Evolutionary conservation across 2,329 filamentous ascomycete genomes (phyloP), one percentile per base, ranked within the genome.

Genomic region (Dendrostoma leiphaemia): DNA sequence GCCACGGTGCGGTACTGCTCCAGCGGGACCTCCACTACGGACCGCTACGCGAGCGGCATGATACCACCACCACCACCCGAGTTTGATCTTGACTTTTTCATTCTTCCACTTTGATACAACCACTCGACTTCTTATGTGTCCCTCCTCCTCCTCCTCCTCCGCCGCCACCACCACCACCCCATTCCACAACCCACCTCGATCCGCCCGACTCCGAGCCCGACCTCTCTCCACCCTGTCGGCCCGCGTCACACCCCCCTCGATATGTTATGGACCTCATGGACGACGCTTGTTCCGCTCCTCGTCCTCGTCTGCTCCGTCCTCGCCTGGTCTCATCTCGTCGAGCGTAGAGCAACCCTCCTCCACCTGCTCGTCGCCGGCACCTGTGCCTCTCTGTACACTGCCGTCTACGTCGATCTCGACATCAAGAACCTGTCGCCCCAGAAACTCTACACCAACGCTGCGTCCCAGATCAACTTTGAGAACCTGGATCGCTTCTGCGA

Each of bases 241-340:
- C 61, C 62, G 64, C 64, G 51, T 60, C 64, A 49, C 57, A 68
- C 64, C 48, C 67, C 61, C 60, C 67, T 62, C 74, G 74, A 69
- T 71, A 77, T 77, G 74, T 75, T 71, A 77, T 77, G 74, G 74
- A 72, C 67, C 70, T 71, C 71, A 72, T 75, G 70, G 72, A 70
- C 73, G 65, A 67, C 67, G 62, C 66, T 71, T 63, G 69, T 75
- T 65, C 71, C 74, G 60, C 73, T 73, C 59, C 63, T 76, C 62
- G 69, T 76, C 56, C 69, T 77, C 64, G 62, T 71, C 62, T 71
- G 68, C 62, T 68, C 71, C 60, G 67, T 72, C 59, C 62, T 76
- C 49, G 69, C 71, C 60, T 74, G 74, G 72, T 75, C 71, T 69
- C 71, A 34, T 19, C 48, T 72, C 60, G 70, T 70, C 64, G 71